Percentiles rank a stretch among this genome's conserved stretches.
phyloP scores from a whole-genome alignment of 2,329 filamentous ascomycete species.

The Geoglossum cookeanum region DNA sequence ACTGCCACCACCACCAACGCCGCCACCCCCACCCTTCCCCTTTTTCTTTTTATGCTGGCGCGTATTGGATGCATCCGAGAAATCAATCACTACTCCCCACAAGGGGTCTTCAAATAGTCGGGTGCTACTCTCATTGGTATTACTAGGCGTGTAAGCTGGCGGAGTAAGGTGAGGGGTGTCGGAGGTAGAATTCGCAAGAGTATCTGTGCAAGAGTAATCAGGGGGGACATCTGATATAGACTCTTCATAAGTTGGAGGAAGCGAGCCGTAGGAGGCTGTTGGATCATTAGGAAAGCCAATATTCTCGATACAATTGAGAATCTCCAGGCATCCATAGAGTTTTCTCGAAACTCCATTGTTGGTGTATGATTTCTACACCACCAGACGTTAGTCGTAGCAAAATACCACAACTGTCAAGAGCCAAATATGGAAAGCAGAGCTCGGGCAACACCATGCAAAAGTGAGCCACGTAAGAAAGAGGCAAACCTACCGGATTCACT shows the following conservation, averaged over 20 bases:
- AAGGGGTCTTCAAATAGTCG: background rate
- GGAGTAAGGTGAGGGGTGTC: background rate
- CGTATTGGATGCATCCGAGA: background rate
- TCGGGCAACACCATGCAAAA: too few relatives aligned
- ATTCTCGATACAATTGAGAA: background rate
- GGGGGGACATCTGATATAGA: background rate
- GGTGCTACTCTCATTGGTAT: too few relatives aligned
- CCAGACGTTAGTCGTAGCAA: background rate
- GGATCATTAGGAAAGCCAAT: background rate
- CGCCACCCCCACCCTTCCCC: background rate
- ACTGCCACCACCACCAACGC: background rate
- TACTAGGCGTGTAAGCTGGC: background rate
- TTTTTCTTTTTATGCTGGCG: background rate
- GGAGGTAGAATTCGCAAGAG: background rate
- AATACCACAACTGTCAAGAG: background rate
- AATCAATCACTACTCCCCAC: background rate
- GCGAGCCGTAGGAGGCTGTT: background rate
- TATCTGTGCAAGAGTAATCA: background rate
- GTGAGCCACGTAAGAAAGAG: background rate
- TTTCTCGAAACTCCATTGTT: background rate
- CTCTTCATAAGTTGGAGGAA: conserved; percentile 1
- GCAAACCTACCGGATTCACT: background rate
- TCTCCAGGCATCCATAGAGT: background rate
- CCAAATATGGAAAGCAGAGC: background rate
- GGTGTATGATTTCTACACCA: background rate